Conservation (phyloP, 768 basidiomycete species). For the Mrakia blollopis region DNA sequence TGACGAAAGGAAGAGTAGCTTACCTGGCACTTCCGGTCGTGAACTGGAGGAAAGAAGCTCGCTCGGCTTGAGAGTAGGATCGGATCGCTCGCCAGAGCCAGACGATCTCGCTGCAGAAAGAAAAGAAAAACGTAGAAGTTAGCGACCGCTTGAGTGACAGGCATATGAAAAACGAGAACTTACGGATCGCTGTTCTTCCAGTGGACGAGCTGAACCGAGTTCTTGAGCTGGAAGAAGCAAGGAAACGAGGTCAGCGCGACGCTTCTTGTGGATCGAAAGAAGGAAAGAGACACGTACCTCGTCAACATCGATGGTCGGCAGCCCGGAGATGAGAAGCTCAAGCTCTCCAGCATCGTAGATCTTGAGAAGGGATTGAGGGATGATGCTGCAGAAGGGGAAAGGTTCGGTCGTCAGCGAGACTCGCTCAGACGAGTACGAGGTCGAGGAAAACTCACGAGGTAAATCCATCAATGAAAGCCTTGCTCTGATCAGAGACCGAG, state of each 20-base stretch:
- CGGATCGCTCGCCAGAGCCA: conserved; percentile 99
- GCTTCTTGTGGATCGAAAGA: no score
- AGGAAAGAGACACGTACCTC: conserved; percentile 48
- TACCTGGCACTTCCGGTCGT: conserved; percentile 55
- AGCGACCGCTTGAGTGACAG: background rate
- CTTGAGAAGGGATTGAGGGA: conserved; percentile 88
- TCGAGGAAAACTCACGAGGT: conserved; percentile 56
- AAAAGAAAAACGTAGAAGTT: background rate
- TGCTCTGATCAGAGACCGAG: conserved; percentile 93
- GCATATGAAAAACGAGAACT: background rate
- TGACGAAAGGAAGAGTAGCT: background rate
- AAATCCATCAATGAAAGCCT: conserved; percentile 81
- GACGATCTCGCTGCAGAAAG: conserved; percentile 61
- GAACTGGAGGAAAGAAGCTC: conserved; percentile 94
- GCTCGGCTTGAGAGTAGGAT: conserved; percentile 93
- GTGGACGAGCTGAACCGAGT: conserved; percentile 38
- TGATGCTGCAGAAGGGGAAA: conserved; percentile 51
- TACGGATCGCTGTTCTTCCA: conserved; percentile 57
- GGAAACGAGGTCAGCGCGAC: conserved; percentile 32
- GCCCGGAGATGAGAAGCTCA: conserved; percentile 89
- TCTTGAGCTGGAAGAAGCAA: conserved; percentile 26
- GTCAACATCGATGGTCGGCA: conserved; percentile 97
- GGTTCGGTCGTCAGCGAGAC: background rate
- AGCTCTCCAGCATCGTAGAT: conserved; percentile 63
- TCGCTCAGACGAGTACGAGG: no score